phyloP scores from a whole-genome alignment of 768 basidiomycete species.

The Lactarius hatsudake region DNA sequence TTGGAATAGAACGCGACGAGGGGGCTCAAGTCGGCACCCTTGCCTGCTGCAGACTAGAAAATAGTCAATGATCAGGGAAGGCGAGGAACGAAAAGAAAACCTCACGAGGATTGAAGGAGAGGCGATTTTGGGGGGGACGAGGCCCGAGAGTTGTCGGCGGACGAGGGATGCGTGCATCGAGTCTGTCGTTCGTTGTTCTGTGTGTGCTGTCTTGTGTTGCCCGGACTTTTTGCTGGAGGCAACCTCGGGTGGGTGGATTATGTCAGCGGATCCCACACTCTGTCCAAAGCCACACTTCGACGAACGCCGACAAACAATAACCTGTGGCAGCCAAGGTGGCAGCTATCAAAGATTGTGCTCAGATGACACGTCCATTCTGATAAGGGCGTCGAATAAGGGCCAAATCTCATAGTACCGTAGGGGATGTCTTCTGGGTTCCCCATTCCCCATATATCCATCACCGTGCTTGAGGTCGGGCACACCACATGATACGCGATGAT shows the following conservation, averaged over 20 bases:
- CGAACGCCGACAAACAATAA: no score
- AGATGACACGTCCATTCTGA: background rate
- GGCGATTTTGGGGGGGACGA: slow-evolving; percentile 95
- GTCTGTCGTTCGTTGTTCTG: background rate
- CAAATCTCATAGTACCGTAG: no score
- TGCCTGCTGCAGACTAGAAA: slow-evolving; percentile 71
- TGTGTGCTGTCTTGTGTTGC: background rate
- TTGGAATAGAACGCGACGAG: slow-evolving; percentile 97
- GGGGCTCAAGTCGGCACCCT: slow-evolving; percentile 74
- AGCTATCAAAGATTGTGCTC: no score
- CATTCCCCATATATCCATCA: background rate
- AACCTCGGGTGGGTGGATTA: background rate
- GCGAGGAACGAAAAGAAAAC: slow-evolving; percentile 10
- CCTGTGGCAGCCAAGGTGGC: no score
- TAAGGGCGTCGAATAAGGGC: background rate
- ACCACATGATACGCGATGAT: background rate
- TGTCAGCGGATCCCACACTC: background rate
- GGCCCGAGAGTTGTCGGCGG: slow-evolving; percentile 78
- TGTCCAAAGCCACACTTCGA: background rate
- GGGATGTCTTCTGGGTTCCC: background rate
- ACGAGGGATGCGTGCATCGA: slow-evolving; percentile 78
- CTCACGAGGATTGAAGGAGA: slow-evolving; percentile 85
- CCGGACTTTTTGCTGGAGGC: background rate
- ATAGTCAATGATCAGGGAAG: background rate
- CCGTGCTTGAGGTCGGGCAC: background rate